A percentile compares a stretch with the other conserved stretches of the same genome.
These are phyloP conservation scores for Xylaria sp. DNA, from an alignment of 2,329 filamentous ascomycete genomes.

Conservation along the genomic window DNA sequence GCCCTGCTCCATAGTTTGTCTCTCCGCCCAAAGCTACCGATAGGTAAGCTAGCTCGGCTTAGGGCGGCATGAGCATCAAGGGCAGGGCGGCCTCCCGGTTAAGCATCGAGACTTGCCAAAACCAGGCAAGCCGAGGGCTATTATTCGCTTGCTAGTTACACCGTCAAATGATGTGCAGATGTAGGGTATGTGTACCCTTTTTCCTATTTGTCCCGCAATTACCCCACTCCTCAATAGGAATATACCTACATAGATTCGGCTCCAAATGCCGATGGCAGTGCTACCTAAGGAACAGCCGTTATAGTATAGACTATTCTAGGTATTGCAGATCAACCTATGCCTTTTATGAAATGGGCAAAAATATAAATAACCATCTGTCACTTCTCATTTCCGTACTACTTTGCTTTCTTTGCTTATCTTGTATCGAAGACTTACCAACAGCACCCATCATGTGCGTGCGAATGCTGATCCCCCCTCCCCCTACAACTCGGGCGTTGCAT, in stretches of 20 bases:
- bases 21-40: constrained; percentile 4
- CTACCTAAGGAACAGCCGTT: too few species aligned
- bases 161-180: background rate
- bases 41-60: constrained; percentile 26
- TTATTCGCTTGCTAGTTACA: constrained; percentile 33
- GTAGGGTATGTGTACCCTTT: background rate
- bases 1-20: constrained; percentile 7
- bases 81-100: constrained; percentile 25
- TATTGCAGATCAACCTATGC: too few species aligned
- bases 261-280: constrained; percentile 16
- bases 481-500: too few species aligned
- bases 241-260: background rate
- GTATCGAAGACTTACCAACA: background rate
- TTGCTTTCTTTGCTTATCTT: background rate
- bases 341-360: background rate
- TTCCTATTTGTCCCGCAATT: background rate
- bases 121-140: constrained; percentile 32
- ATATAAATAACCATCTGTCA: background rate
- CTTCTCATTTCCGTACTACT: background rate
- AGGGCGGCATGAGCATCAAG: constrained; percentile 29
- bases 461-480: background rate
- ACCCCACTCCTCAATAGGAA: background rate
- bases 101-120: constrained; percentile 28
- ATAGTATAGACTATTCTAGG: too few species aligned
- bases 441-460: background rate